These are phyloP conservation scores for Vitis amurensis DNA, from an alignment of 164 flowering plant species.

Conservation along the genomic window DNA sequence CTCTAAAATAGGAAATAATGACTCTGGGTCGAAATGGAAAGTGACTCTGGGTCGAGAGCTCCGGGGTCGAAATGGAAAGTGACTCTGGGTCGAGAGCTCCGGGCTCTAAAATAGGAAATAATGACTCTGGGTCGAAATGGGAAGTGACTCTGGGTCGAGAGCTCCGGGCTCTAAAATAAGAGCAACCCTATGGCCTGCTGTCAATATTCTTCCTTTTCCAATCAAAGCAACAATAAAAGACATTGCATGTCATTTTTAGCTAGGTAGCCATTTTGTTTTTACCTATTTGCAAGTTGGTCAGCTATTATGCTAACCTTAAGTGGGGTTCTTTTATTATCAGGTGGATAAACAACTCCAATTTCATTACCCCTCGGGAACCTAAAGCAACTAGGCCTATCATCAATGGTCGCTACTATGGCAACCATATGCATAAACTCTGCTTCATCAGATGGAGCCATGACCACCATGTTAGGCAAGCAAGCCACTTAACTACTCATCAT, in stretches of 20 bases:
- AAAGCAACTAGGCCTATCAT: constrained; percentile 90
- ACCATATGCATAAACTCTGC: constrained; percentile 91
- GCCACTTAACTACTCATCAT: constrained; percentile 45
- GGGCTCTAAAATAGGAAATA: too few species aligned
- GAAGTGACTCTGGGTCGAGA: too few species aligned
- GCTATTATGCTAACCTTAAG: constrained; percentile 55
- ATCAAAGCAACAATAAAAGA: constrained; percentile 38
- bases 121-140: too few species aligned
- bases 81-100: too few species aligned
- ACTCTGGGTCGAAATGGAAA: too few species aligned
- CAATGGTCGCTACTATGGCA: constrained; percentile 83
- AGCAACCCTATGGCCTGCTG: constrained; percentile 80
- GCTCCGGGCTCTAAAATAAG: too few species aligned
- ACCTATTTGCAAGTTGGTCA: not conserved
- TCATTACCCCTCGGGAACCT: constrained; percentile 94
- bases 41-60: too few species aligned
- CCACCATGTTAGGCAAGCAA: constrained; percentile 93
- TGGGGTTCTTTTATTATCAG: constrained; percentile 69
- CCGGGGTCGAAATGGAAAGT: too few species aligned
- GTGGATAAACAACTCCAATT: constrained; percentile 59
- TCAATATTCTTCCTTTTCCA: constrained; percentile 81
- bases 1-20: too few species aligned
- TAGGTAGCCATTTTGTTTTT: not conserved
- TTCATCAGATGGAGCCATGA: constrained; percentile 95
- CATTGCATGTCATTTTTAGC: not conserved